Base-by-base conservation (phyloP, 2,329 filamentous ascomycete genomes). In the Stenocarpella maydis region DNA sequence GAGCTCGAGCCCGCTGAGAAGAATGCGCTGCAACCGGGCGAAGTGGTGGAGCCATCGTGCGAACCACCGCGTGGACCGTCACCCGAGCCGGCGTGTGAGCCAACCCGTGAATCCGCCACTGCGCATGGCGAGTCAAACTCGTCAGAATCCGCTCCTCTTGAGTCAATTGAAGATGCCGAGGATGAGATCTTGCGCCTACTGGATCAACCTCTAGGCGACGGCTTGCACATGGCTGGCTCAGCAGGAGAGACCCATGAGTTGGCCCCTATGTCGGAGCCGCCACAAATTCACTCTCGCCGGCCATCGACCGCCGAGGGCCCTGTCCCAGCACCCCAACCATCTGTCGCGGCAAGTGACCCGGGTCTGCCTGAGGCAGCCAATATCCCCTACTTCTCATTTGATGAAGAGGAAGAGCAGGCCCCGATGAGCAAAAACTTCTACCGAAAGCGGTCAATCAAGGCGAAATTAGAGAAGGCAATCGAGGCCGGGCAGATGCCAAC, bases 401-500 rank as follows among this genome's bases (percentile, higher is more conserved):
- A 83, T 69, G 78, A 80, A 14, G 74, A 78, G 0, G 73, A 74
- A 37, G 74, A 74, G 15, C 76, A 85, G 79, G 73, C 83, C 79
- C 78, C 87, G 80, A 80, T 87, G 78, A 83, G 90, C 85, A 87
- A 92, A 85, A 85, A 91, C 82, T 79, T 83, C 26, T 86, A 89
- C 3, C 89, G 90, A 75, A 92, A 92, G 73, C 82, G 86, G 53
- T 82, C 86, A 2, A 89, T 89, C 73, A 86, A 85, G 75, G 85
- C 89, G 71, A 85, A 85, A 50, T 77, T 91, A 1, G 86, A 90
- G 72, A 82, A 83, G 47, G 89, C 89, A 0, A 90, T 98, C 66
- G 86, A 86, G n/a, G 89, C 89, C 67, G 96, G 96, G 6, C 88
- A 94, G 73, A 91, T 95, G 84, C 96, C 96, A 0, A 91, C 92